A percentile compares a stretch with the other conserved stretches of the same genome.
phyloP scores from a whole-genome alignment of 441 rosid genomes.

The Adansonia gregorii region DNA sequence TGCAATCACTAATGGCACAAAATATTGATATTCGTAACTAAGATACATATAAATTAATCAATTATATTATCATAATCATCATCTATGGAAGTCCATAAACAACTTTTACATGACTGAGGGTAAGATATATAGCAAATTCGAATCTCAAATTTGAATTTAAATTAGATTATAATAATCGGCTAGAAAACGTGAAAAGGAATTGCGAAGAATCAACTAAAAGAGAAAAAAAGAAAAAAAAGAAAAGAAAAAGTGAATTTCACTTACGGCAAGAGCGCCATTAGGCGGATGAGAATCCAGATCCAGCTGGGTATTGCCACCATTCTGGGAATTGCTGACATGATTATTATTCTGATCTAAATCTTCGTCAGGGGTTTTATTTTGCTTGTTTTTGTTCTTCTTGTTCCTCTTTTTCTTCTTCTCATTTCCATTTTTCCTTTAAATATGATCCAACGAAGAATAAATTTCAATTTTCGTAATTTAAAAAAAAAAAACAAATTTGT shows the following conservation, averaged over 20 bases:
- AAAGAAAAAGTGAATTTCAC: constrained; percentile 17
- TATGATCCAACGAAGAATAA: background rate
- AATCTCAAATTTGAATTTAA: constrained; percentile 2
- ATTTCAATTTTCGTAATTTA: background rate
- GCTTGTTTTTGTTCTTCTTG: constrained; percentile 63
- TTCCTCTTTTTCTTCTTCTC: constrained; percentile 63
- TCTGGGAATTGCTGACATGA: constrained; percentile 35
- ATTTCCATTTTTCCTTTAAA: constrained; percentile 46
- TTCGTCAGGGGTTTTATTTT: constrained; percentile 40
- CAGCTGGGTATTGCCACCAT: constrained; percentile 25
- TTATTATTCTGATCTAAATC: constrained; percentile 37
- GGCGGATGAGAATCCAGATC: constrained; percentile 32
- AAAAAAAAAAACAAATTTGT: background rate
- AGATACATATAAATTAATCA: background rate
- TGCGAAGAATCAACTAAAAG: background rate
- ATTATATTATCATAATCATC: background rate
- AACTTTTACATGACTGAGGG: background rate
- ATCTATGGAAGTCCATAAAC: background rate
- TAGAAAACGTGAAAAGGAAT: constrained; percentile 9
- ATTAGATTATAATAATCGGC: background rate
- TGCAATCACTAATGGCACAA: background rate
- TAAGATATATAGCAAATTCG: background rate
- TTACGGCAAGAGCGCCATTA: constrained; percentile 45
- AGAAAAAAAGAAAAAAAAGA: background rate
- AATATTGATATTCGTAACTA: background rate